phyloP scores from a whole-genome alignment of 2,329 filamentous ascomycete species.

The Aspergillus japonicus region DNA sequence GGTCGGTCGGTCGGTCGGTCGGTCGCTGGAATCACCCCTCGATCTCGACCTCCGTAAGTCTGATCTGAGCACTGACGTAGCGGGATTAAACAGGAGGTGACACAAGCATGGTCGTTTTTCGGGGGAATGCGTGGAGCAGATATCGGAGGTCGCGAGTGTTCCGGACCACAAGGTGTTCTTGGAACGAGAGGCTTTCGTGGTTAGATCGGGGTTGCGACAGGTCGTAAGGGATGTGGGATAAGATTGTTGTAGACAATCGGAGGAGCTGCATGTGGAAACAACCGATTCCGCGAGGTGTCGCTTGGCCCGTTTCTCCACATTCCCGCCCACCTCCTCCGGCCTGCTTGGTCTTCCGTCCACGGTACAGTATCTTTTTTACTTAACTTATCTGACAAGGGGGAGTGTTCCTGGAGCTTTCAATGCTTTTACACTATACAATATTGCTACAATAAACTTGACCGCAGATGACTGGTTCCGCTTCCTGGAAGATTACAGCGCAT shows the following conservation, averaged over 20 bases:
- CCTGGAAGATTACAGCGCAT: not conserved
- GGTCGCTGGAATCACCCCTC: not conserved
- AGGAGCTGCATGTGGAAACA: constrained; percentile 3
- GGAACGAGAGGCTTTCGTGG: not conserved
- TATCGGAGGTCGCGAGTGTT: not conserved
- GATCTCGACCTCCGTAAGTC: constrained; percentile 1
- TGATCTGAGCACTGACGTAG: constrained; percentile 21
- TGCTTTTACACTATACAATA: too few relatives aligned
- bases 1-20: not conserved
- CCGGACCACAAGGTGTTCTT: too few relatives aligned
- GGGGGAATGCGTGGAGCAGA: not conserved
- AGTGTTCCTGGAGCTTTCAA: too few relatives aligned
- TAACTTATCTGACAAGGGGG: too few relatives aligned
- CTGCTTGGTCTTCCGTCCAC: constrained; percentile 2
- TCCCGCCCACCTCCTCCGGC: not conserved
- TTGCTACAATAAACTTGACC: too few relatives aligned
- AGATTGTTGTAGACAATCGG: not conserved
- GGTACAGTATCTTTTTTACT: too few relatives aligned
- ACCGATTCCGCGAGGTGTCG: constrained; percentile 6
- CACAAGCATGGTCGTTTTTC: constrained; percentile 26
- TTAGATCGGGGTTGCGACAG: not conserved
- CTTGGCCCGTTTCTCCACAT: not conserved
- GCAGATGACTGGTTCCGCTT: too few relatives aligned
- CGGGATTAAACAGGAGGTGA: constrained; percentile 11
- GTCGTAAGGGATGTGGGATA: not conserved